Percentiles rank a stretch among this genome's conserved stretches.
phyloP scores from a whole-genome alignment of 768 basidiomycete species.

The Phaffia australis region DNA sequence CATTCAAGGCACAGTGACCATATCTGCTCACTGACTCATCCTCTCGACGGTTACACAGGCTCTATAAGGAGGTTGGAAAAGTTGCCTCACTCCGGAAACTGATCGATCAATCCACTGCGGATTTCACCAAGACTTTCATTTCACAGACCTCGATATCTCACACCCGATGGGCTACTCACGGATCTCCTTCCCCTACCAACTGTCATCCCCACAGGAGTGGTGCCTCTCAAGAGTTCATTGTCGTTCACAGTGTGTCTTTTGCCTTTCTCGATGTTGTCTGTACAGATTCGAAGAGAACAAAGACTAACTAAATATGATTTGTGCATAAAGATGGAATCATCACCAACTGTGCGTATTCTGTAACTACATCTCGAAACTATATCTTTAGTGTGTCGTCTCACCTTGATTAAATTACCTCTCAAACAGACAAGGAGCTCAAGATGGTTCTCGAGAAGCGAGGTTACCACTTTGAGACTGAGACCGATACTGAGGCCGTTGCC shows the following conservation, averaged over 20 bases:
- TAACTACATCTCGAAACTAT: too few relatives aligned
- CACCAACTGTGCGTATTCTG: constrained; percentile 54
- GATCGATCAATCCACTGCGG: constrained; percentile 58
- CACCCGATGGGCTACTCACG: constrained; percentile 99
- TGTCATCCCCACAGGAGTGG: constrained; percentile 93
- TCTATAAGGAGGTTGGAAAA: constrained; percentile 96
- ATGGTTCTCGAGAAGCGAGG: constrained; percentile 92
- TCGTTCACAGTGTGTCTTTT: constrained; percentile 62
- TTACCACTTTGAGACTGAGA: constrained; percentile 86
- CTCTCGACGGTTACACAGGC: constrained; percentile 25
- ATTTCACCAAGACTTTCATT: constrained; percentile 64
- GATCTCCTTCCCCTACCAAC: constrained; percentile 72
- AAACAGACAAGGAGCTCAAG: constrained; percentile 58
- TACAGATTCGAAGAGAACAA: background rate
- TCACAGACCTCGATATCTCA: constrained; percentile 95
- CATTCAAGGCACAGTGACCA: background rate
- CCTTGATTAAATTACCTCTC: too few relatives aligned
- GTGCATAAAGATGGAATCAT: constrained; percentile 65
- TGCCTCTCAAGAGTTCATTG: constrained; percentile 61
- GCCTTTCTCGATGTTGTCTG: background rate
- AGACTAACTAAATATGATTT: background rate
- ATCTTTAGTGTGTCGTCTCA: too few relatives aligned
- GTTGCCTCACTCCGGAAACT: constrained; percentile 84
- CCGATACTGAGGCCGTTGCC: constrained; percentile 95
- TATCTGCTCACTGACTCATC: background rate